Percentiles rank a stretch among this genome's conserved stretches.
Evolutionary conservation across 1,284 basidiomycete species (phyloP).

Genomic region (Trametes hirsuta): DNA sequence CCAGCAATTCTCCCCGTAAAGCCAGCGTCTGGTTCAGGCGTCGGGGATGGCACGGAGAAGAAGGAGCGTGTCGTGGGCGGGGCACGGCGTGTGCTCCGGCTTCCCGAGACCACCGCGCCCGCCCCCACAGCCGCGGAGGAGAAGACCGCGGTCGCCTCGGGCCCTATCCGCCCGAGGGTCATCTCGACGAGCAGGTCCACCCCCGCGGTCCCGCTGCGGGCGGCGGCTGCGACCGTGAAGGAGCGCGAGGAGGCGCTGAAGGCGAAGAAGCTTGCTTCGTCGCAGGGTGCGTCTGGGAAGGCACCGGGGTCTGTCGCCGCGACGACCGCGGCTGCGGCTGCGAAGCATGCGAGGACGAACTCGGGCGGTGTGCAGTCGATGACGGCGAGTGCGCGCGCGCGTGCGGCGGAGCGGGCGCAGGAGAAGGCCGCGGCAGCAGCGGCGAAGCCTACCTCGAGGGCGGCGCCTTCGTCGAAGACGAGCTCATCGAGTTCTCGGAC

Average conservation of each 20-base stretch:
- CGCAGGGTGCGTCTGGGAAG: slow-evolving; percentile 12
- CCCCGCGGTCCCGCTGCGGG: slow-evolving; percentile 17
- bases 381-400: slow-evolving; percentile 18
- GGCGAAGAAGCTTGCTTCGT: slow-evolving; percentile 22
- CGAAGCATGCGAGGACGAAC: slow-evolving; percentile 1
- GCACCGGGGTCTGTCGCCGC: neutral
- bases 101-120: slow-evolving; percentile 12
- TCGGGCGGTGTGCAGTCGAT: neutral
- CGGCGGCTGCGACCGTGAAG: neutral
- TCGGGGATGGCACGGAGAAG: slow-evolving; percentile 10
- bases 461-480: slow-evolving; percentile 1
- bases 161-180: slow-evolving; percentile 14
- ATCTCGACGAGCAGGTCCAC: slow-evolving; percentile 25
- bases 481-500: neutral
- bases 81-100: slow-evolving; percentile 27
- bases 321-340: slow-evolving; percentile 2
- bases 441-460: slow-evolving; percentile 1
- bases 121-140: neutral
- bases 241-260: slow-evolving; percentile 15
- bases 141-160: neutral
- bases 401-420: slow-evolving; percentile 12
- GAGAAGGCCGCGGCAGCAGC: slow-evolving; percentile 7
- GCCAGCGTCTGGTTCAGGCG: slow-evolving; percentile 5
- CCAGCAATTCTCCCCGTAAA: slow-evolving; percentile 10
- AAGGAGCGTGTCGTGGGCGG: slow-evolving; percentile 27